A percentile compares a stretch with the other conserved stretches of the same genome.
These are phyloP conservation scores for Fusarium oxysporum DNA, from an alignment of 2,329 filamentous ascomycete genomes.

Conservation along the genomic window DNA sequence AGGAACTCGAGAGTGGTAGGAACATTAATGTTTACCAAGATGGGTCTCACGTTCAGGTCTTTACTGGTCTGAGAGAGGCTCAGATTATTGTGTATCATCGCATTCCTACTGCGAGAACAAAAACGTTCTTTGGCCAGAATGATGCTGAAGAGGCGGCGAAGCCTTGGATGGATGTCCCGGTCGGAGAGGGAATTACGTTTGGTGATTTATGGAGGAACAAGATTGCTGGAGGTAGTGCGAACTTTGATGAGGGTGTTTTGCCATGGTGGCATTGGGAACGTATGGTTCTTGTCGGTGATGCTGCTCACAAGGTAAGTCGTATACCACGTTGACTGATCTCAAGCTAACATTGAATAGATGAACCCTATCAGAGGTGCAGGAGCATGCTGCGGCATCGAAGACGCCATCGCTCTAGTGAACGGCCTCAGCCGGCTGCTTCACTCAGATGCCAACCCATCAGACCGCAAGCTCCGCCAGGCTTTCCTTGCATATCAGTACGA, in stretches of 20 bases:
- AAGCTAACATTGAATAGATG: slow-evolving; percentile 5
- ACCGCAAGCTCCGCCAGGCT: background rate
- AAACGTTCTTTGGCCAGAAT: slow-evolving; percentile 21
- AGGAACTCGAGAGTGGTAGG: background rate
- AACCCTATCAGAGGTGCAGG: slow-evolving; percentile 28
- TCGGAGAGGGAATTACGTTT: slow-evolving; percentile 9
- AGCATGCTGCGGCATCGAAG: slow-evolving; percentile 23
- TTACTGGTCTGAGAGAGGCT: slow-evolving; percentile 12
- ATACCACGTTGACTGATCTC: accelerated
- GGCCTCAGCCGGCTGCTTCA: background rate
- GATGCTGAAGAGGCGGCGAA: slow-evolving; percentile 14
- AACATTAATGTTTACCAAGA: slow-evolving; percentile 22
- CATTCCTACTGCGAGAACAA: slow-evolving; percentile 9
- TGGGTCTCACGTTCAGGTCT: slow-evolving; percentile 20
- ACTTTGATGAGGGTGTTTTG: slow-evolving; percentile 22
- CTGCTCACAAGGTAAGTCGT: slow-evolving; percentile 13
- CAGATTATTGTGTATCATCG: slow-evolving; percentile 14
- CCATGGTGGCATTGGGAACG: slow-evolving; percentile 28
- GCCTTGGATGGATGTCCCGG: slow-evolving; percentile 14
- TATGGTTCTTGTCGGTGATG: slow-evolving; percentile 24
- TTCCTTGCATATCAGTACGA: slow-evolving; percentile 17
- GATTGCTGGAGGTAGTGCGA: slow-evolving; percentile 22
- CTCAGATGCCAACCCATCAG: background rate
- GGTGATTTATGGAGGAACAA: slow-evolving; percentile 23
- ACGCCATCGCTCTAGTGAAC: slow-evolving; percentile 16